phyloP scores from a whole-genome alignment of 2,329 filamentous ascomycete species.

The Amylocarpus encephaloides region DNA sequence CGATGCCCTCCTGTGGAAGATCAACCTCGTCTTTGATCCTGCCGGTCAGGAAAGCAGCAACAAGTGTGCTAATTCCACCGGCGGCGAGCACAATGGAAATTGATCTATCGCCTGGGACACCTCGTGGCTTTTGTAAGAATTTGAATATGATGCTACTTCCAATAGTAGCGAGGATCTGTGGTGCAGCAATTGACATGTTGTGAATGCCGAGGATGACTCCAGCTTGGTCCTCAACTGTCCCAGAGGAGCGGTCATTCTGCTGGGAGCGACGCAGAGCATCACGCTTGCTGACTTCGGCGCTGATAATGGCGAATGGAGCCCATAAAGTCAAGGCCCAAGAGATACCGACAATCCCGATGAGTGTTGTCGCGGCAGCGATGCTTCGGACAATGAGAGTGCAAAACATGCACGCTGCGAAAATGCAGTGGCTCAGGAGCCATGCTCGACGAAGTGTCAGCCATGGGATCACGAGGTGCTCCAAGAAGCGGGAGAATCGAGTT shows the following conservation, averaged over 20 bases:
- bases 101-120: constrained; percentile 76
- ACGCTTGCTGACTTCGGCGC: constrained; percentile 79
- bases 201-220: constrained; percentile 88
- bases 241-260: constrained; percentile 9
- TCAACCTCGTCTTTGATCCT: constrained; percentile 30
- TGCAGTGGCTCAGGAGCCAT: constrained; percentile 79
- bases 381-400: constrained; percentile 72
- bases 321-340: constrained; percentile 91
- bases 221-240: constrained; percentile 21
- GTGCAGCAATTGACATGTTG: constrained; percentile 88
- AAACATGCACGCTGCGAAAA: constrained; percentile 78
- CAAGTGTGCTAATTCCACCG: constrained; percentile 70
- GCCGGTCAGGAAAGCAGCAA: constrained; percentile 60
- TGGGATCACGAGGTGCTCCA: constrained; percentile 66
- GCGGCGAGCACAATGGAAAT: constrained; percentile 82
- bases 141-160: constrained; percentile 80
- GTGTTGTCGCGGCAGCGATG: constrained; percentile 63
- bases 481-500: constrained; percentile 30
- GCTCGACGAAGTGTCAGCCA: constrained; percentile 80
- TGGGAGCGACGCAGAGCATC: constrained; percentile 57
- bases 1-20: constrained; percentile 15
- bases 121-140: constrained; percentile 79
- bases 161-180: constrained; percentile 85
- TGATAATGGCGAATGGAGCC: constrained; percentile 94
- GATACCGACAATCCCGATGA: constrained; percentile 78